Base-by-base conservation (phyloP, 1,139 yeast species). In the Blastobotrys petasosporus region DNA sequence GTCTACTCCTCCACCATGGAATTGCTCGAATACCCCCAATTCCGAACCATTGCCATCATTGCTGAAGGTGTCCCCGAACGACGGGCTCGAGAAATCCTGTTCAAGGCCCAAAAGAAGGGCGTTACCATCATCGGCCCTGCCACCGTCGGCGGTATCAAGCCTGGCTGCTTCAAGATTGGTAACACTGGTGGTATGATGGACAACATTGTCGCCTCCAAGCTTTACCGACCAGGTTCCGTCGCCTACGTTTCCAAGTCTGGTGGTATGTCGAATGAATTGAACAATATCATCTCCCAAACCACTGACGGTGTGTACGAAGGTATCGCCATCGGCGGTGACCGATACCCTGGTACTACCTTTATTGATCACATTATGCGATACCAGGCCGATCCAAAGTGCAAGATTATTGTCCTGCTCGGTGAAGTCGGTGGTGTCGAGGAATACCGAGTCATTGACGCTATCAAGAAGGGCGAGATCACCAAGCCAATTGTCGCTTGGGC, bases 181-280 rank as follows among this genome's bases (percentile, higher is more conserved):
- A 70, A 70, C 69, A 71, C 75, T 43, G 75, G 75, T 45, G 75
- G 75, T 52, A 71, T 70, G 75, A 70, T 70, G 75, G 75, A 70
- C 59, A 70, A 70, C 66, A 70, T 70, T 49, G 73, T 71, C 35
- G 72, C 75, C 28, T 69, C 74, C 51, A 70, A 71, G 65, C 68
- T 70, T 38, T 71, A 70, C 65, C 68, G 75, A 43, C 70, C 75
- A 23, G 75, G 75, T 20, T 68, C 73, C 11, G 75, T 70, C 25
- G 74, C 74, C 45, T 70, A 71, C 60, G 75, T 70, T 35, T 70
- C 75, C 60, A 70, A 70, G 65, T 67, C 73, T 34, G 75, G 75
- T 48, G 75, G 75, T 52, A 70, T 70, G 75, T 70, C 75, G 53
- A 70, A 70, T 60, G 75, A 70, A 61, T 63, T 70, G 51, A 71